Base-by-base conservation (phyloP, 108 stramenopile species). In the Bacterosira constricta region DNA sequence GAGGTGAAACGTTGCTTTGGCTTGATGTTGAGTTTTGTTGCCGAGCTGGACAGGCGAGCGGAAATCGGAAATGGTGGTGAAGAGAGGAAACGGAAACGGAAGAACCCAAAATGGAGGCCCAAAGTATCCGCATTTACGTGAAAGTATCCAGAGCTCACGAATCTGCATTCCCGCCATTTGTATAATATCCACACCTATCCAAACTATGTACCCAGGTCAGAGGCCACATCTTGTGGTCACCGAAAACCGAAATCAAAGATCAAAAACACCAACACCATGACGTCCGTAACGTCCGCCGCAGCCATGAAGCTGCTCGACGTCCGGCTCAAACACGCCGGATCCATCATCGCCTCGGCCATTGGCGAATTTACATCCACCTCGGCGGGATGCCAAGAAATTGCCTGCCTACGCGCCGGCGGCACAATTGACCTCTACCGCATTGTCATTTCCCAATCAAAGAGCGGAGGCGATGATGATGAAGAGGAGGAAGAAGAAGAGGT, bases 271-370 rank as follows among this genome's bases (percentile, higher is more conserved):
- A 53, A 26, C 45, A 57, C 26, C 36, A 75, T 75, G 74, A 66
- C 74, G 30, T 75, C 74, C 27, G 44, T 75, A 20, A 75, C 74
- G 2, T 75, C 74, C 38, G 70, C 77, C 18, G 66, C 79, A 15
- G 65, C 71, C 21, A 55, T 93, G 86, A 93, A 89, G 51, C 67
- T 93, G 32, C 72, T 93, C 55, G 92, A 93, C 73, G 49, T 93
- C 27, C 79, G 86, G 8, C 67, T 93, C 12, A 88, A 90, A 56
- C 89, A 86, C n/a, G 74, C 86, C 26, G 58, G 67, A 18, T 85
- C 89, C 8, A 89, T 90, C 38, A 29, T 87, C 8, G 21, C 73
- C 32, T 86, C 83, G 1, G 51, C 74, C 61, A 72, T 88, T 44
- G 92, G 92, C 25, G 89, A 90, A 69, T 93, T 87, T 67, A 82